Conservation (phyloP, 306 rosid genomes). For the Pyrus bretschneideri region DNA sequence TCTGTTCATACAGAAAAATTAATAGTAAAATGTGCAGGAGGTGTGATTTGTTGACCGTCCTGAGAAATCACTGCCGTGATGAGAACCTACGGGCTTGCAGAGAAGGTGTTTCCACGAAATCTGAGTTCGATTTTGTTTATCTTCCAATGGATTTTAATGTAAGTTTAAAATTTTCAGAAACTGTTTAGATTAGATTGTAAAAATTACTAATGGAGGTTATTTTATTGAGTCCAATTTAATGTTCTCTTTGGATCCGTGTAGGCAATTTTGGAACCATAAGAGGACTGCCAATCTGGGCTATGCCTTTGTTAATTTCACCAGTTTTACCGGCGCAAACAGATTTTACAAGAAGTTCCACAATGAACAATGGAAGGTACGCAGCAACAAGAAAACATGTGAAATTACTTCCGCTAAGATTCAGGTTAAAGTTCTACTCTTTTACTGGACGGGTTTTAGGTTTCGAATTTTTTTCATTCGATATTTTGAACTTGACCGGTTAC, state of each 20-base stretch:
- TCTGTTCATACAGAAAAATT: background rate
- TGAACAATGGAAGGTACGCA: background rate
- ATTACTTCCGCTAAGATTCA: background rate
- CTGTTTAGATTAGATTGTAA: background rate
- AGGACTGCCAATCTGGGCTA: background rate
- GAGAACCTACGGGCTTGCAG: background rate
- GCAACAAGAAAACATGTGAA: background rate
- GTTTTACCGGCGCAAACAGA: background rate
- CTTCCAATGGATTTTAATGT: conserved; percentile 27
- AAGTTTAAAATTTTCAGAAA: background rate
- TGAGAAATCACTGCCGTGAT: conserved; percentile 6
- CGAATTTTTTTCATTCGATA: background rate
- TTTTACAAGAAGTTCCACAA: background rate
- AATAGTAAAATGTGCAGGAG: background rate
- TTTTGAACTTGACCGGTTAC: background rate
- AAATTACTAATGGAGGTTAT: background rate
- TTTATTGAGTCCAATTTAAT: background rate
- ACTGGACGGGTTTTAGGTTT: no score
- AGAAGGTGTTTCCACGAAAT: background rate
- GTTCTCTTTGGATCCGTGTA: background rate
- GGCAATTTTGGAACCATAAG: background rate
- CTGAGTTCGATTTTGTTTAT: conserved; percentile 21
- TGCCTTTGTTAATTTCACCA: conserved; percentile 1
- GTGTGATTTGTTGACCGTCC: conserved; percentile 5
- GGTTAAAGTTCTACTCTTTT: background rate